Base-by-base conservation (phyloP, 768 basidiomycete species). In the Phylloporus sp. region DNA sequence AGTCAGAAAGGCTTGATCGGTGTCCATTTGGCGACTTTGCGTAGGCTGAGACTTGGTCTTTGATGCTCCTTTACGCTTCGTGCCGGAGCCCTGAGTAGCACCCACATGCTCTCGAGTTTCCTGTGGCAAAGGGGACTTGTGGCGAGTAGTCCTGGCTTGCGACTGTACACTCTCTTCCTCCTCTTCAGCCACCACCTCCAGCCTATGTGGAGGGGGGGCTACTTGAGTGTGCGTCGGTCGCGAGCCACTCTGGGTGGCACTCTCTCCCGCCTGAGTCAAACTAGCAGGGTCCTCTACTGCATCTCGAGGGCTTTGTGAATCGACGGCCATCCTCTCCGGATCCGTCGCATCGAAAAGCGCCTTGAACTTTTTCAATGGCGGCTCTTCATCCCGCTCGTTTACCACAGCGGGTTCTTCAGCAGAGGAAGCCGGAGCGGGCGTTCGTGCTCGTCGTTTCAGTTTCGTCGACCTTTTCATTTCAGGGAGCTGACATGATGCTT, bases 351-450 rank as follows among this genome's bases (percentile, higher is more conserved):
- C 86, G 55, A 86, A 88, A 11, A 88, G 71, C 0, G 81, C 80
- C 58, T 81, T 84, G 72, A 83, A 86, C 65, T 81, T 86, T 62
- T 88, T 88, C 24, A 80, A 64, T 3, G 83, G 79, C 0, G 83
- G 86, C 55, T 83, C 82, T 48, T 56, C 47, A 8, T 20, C 52
- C 9, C 34, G 52, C 23, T 54, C 53, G 16, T 56, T 55, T 24
- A 63, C 60, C 16, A 47, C 54, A 20, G 58, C 38, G 24, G 50
- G 52, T 2, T 59, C 52, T 24, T 61, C 54, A 27, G 48, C 63
- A 13, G 64, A 54, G 18, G 57, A 53, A 38, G 57, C 60, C 7
- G 62, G 62, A 20, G 63, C 70, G 8, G 72, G 77, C 50, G 74
- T 72, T 18, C 86, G 76, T 16, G 74, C 72, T 18, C 86, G 76